Base-by-base conservation (phyloP, 805 yeast genomes). In the Ogataea wickerhamii region DNA sequence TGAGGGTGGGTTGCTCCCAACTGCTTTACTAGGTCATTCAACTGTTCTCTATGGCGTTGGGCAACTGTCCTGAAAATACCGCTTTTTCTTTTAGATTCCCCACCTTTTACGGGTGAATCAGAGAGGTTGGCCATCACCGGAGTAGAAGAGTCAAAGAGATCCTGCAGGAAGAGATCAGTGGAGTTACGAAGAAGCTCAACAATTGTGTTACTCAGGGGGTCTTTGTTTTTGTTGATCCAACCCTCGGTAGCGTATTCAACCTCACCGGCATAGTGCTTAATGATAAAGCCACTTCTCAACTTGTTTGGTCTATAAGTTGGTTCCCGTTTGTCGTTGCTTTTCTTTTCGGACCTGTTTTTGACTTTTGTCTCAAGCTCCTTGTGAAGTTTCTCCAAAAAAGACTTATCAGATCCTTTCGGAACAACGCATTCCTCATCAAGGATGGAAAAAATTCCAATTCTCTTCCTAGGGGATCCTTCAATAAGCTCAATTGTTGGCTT, bases 401-500 rank as follows among this genome's bases (percentile, higher is more conserved):
- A 73, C 32, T 69, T 64, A 57, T 93, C 98, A 0, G 86, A 75
- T 0, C 96, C 85, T 50, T 83, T 86, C 11, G 98, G 98, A 60
- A 93, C 82, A 19, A 93, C 84, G 47, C 97, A 91, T 57, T 93
- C 98, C 61, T 93, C 99, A 57, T 93, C 95, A 33, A 93, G 68
- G 18, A 89, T 72, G 10, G 95, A 82, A 40, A 93, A 76, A 12
- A 93, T 73, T 36, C 97, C 96, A 61, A 87, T 74, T 22, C 47
- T 53, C 17, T 32, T 89, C 80, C 44, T 73, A 68, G 28, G 54
- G 51, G 64, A 68, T 49, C 58, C 80, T 63, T 93, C 98, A 37
- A 93, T 89, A 39, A 93, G 68, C 51, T 89, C 95, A 35, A 93
- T 93, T 0, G 98, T 91, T 18, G 94, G 94, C 57, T 91, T 96